These are phyloP conservation scores for Leishmania guyanensis DNA, from an alignment of 208 protist genomes.

Conservation along the genomic window DNA sequence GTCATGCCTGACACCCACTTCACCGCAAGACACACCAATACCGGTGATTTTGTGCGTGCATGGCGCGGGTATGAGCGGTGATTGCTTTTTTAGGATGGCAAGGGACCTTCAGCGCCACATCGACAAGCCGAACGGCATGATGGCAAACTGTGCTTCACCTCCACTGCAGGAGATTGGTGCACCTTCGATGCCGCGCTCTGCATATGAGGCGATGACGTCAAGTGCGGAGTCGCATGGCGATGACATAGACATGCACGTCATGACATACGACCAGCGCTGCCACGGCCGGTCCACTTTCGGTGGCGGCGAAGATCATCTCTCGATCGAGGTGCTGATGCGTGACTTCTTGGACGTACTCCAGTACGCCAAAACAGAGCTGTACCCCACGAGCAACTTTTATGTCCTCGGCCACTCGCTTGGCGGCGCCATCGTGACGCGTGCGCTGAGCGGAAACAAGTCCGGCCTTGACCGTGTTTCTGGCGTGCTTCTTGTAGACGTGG, in stretches of 20 bases:
- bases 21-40: not conserved
- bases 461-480: conserved; percentile 46
- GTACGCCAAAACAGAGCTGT: conserved; percentile 43
- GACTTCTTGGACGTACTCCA: conserved; percentile 67
- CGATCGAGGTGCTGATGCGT: conserved; percentile 59
- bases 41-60: conserved; percentile 90
- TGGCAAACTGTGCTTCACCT: not conserved
- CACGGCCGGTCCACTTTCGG: conserved; percentile 81
- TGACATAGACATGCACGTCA: conserved; percentile 50
- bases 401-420: conserved; percentile 90
- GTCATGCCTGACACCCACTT: not conserved
- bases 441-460: conserved; percentile 36
- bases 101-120: conserved; percentile 32
- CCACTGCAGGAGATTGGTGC: not conserved
- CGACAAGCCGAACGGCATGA: not conserved
- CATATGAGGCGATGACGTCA: not conserved
- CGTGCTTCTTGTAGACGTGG: conserved; percentile 87
- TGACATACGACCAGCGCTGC: conserved; percentile 88
- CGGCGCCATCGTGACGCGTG: conserved; percentile 69
- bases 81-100: conserved; percentile 68
- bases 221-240: conserved; percentile 27
- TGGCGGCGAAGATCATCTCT: conserved; percentile 66
- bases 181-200: not conserved
- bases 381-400: conserved; percentile 52
- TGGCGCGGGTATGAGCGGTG: conserved; percentile 86